phyloP scores from a whole-genome alignment of 176 grass and related monocot genomes.

The Hordeum marinum region DNA sequence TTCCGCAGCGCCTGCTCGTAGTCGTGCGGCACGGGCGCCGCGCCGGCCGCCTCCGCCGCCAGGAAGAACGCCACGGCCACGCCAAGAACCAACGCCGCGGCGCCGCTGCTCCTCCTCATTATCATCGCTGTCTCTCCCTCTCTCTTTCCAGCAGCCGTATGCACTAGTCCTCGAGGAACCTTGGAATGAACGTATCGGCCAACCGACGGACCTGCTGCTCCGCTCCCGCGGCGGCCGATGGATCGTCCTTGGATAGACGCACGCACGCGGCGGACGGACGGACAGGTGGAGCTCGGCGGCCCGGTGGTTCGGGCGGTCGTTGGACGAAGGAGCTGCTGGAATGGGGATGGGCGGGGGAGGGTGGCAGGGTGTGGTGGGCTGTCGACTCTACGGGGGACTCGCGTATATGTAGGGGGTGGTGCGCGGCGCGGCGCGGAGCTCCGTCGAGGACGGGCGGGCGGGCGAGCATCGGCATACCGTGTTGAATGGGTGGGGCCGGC shows the following conservation, averaged over 20 bases:
- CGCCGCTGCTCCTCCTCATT: conserved; percentile 18
- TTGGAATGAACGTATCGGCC: not conserved
- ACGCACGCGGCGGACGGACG: not conserved
- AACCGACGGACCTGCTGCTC: too few species aligned
- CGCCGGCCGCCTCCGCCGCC: not conserved
- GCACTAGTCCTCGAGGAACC: not conserved
- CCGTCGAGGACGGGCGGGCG: not conserved
- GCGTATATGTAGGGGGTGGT: conserved; percentile 26
- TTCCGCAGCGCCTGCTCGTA: conserved; percentile 68
- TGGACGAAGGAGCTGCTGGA: not conserved
- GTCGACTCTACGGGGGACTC: conserved; percentile 21
- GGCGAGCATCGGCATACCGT: not conserved
- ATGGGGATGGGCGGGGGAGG: not conserved
- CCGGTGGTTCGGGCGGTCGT: conserved; percentile 12
- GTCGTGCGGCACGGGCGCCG: conserved; percentile 25
- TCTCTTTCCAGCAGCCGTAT: not conserved
- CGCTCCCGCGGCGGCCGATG: not conserved
- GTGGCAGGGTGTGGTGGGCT: conserved; percentile 25
- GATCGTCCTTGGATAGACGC: not conserved
- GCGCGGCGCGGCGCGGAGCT: not conserved
- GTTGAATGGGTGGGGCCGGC: not conserved
- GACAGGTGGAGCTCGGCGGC: not conserved
- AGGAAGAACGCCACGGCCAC: not conserved
- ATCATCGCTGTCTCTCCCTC: not conserved
- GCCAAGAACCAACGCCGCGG: not conserved